Evolutionary conservation across 208 protist genomes (phyloP), one percentile per base, ranked within the genome.

Genomic region (Wallacemonas sp.): DNA sequence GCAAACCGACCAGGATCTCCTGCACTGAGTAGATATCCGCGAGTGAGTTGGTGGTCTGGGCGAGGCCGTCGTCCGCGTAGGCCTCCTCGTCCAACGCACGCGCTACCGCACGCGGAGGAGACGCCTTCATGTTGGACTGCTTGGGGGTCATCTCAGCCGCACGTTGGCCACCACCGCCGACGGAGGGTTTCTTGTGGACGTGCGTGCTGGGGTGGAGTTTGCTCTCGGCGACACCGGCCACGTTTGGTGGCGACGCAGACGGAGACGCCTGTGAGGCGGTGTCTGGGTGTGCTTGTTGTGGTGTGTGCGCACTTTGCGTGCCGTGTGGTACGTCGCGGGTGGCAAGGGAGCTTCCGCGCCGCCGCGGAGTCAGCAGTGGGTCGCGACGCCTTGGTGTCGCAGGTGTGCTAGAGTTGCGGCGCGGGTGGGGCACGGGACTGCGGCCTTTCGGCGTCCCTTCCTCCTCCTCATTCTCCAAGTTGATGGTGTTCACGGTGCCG

Each of bases 1-100:
- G 83, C 28, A 96, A 58, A 8, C 87, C 90, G 15, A 81, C 61
- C 51, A 90, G 63, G 34, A 96, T 94, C 34, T 93, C 87, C 31
- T 80, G 79, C n/a, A 95, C 81, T 3, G 86, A 86, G 63, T 92
- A 86, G 28, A 72, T 42, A 38, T 84, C 72, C n/a, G 46, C 9
- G 21, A 54, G 27, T 11, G 51, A 58, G 28, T 21, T 14, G 8
- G 28, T 21, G 8, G 28, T 58, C 28, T 58, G 51, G 6, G 28
- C 24, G 5, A 39, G 51, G 30, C 51, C n/a, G 21, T 58, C 51
- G 31, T 58, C 51, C 9, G 8, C 31, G 1, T 58, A 26, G n/a
- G 34, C 51, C 22, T 58, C 51, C 51, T 58, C 51, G 21, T 58
- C 41, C 51, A 58, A 31, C 19, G 28, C 51, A 33, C 51, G 51